Conservation (phyloP, 495 filamentous ascomycete species). For the Hypoxylon lienhwacheense region DNA sequence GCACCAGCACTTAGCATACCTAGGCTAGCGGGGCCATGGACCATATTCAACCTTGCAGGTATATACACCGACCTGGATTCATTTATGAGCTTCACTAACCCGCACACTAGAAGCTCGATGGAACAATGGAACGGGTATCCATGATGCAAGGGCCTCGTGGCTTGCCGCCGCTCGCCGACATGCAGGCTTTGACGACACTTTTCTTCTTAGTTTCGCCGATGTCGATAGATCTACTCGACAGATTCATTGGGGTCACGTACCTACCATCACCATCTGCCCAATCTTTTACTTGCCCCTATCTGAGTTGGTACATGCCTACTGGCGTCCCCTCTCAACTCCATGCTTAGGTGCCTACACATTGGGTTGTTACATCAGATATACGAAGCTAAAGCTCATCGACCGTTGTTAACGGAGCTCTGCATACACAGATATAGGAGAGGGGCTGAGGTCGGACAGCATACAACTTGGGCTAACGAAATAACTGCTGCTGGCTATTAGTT, state of each 20-base stretch:
- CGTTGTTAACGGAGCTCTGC: slow-evolving; percentile 19
- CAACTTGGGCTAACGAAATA: slow-evolving; percentile 8
- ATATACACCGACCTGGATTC: slow-evolving; percentile 11
- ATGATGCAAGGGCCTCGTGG: slow-evolving; percentile 34
- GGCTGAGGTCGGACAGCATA: slow-evolving; percentile 17
- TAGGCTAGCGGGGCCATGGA: neutral
- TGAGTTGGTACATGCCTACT: neutral
- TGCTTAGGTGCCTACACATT: neutral
- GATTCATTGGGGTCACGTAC: too few species aligned
- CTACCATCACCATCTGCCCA: too few species aligned
- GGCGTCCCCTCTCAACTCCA: neutral
- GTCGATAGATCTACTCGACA: slow-evolving; percentile 1
- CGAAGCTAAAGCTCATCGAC: neutral
- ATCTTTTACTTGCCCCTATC: neutral
- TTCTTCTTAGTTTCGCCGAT: neutral
- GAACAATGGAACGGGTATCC: slow-evolving; percentile 25
- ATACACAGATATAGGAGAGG: slow-evolving; percentile 21
- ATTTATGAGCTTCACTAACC: slow-evolving; percentile 21
- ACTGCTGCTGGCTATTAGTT: neutral
- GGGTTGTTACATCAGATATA: neutral
- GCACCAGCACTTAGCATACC: neutral
- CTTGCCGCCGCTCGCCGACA: slow-evolving; percentile 26
- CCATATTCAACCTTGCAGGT: slow-evolving; percentile 14
- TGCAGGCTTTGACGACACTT: slow-evolving; percentile 24
- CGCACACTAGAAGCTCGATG: slow-evolving; percentile 29